A percentile compares a stretch with the other conserved stretches of the same genome.
Conservation (phyloP, 139 green algal species). For the Marvania coccoides region DNA sequence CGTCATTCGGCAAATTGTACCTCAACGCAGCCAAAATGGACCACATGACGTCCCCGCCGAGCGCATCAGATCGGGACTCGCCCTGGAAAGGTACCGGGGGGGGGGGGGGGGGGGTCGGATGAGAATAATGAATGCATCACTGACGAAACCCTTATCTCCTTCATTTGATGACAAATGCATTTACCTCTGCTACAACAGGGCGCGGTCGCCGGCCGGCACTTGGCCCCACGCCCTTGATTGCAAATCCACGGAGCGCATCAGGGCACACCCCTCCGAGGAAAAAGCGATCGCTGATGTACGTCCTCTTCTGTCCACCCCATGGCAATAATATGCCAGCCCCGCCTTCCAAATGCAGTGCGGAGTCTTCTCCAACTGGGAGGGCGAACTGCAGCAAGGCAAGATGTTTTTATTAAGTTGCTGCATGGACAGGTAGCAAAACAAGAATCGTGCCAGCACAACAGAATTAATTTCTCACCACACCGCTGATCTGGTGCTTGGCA, state of each 20-base stretch:
- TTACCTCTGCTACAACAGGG: neutral
- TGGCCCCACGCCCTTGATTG: constrained; percentile 44
- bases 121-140: no score
- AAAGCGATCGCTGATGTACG: constrained; percentile 59
- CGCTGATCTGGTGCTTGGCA: constrained; percentile 32
- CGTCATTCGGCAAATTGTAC: constrained; percentile 46
- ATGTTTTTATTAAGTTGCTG: no score
- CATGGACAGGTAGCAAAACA: no score
- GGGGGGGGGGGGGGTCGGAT: no score
- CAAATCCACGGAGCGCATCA: constrained; percentile 51
- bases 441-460: no score
- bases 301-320: constrained; percentile 25
- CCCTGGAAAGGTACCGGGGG: no score
- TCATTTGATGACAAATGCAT: neutral
- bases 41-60: constrained; percentile 58
- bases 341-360: constrained; percentile 7
- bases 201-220: constrained; percentile 31
- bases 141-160: no score
- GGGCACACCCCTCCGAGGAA: constrained; percentile 56
- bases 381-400: constrained; percentile 4
- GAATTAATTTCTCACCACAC: neutral
- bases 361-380: constrained; percentile 3
- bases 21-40: constrained; percentile 54
- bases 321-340: constrained; percentile 47
- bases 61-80: constrained; percentile 27